These are phyloP conservation scores for Leccinum variicolor DNA, from an alignment of 768 basidiomycete genomes.

Conservation along the genomic window DNA sequence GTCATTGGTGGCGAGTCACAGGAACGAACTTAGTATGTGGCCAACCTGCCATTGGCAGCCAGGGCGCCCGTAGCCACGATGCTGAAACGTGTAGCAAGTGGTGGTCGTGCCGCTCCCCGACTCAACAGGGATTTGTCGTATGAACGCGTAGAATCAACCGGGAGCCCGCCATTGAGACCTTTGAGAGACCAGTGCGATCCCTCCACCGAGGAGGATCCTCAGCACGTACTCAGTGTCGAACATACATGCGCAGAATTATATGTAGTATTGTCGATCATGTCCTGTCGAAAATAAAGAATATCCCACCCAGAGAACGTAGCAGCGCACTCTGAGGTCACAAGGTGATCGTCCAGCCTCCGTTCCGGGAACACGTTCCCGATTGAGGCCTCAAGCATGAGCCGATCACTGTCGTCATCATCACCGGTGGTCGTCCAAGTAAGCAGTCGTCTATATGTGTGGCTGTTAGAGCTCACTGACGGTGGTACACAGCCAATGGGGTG, in stretches of 20 bases:
- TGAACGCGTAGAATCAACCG: neutral
- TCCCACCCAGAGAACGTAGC: neutral
- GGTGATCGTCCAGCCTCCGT: conserved; percentile 39
- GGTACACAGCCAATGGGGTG: too few species aligned
- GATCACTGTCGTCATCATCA: too few species aligned
- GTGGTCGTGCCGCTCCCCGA: neutral
- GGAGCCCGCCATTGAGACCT: conserved; percentile 10
- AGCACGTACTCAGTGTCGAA: conserved; percentile 36
- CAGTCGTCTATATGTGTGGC: too few species aligned
- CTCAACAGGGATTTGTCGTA: neutral
- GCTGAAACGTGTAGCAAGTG: too few species aligned
- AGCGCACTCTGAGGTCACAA: conserved; percentile 27
- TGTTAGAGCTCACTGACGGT: too few species aligned
- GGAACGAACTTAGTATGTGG: too few species aligned
- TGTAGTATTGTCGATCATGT: conserved; percentile 46
- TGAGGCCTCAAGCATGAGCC: too few species aligned
- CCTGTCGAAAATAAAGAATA: conserved; percentile 23
- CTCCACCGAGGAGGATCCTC: conserved; percentile 32
- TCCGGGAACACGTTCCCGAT: too few species aligned
- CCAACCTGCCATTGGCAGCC: too few species aligned
- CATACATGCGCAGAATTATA: conserved; percentile 28
- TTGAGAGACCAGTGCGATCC: conserved; percentile 5
- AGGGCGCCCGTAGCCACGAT: too few species aligned
- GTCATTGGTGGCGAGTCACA: too few species aligned
- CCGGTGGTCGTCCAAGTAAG: too few species aligned